phyloP scores from a whole-genome alignment of 495 filamentous ascomycete species.

The Penicillium coprophilum region DNA sequence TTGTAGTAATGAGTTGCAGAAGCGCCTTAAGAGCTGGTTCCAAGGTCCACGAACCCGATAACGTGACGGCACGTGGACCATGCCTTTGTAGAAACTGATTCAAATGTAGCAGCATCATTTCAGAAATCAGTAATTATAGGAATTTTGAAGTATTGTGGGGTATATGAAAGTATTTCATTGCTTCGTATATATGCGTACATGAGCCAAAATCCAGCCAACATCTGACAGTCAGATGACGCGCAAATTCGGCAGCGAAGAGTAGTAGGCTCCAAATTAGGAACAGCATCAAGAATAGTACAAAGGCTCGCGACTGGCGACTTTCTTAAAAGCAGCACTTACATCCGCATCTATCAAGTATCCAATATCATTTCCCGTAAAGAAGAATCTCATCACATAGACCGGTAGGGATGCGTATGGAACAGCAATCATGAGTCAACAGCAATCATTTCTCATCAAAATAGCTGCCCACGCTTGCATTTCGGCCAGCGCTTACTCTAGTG shows the following conservation, averaged over 20 bases:
- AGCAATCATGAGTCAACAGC: background rate
- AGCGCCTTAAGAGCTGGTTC: background rate
- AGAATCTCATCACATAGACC: background rate
- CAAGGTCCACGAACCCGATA: background rate
- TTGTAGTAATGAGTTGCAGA: background rate
- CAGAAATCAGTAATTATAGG: background rate
- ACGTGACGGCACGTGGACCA: conserved; percentile 25
- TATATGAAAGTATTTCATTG: conserved; percentile 28
- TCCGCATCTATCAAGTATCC: conserved; percentile 23
- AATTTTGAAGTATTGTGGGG: background rate
- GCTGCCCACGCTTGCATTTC: conserved; percentile 28
- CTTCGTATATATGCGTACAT: conserved; percentile 37
- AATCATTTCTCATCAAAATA: conserved; percentile 38
- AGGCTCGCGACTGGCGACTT: background rate
- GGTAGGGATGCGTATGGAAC: background rate
- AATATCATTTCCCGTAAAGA: conserved; percentile 22
- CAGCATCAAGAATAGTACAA: conserved; percentile 9
- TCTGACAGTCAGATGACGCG: background rate
- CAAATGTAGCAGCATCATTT: background rate
- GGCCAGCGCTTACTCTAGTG: conserved; percentile 43
- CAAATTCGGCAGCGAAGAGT: background rate
- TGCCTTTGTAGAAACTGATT: background rate
- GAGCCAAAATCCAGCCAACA: conserved; percentile 12
- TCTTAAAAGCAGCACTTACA: background rate
- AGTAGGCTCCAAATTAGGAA: conserved; percentile 7